These are phyloP conservation scores for Citeromyces matritensis DNA, from an alignment of 805 yeast species.

Conservation along the genomic window DNA sequence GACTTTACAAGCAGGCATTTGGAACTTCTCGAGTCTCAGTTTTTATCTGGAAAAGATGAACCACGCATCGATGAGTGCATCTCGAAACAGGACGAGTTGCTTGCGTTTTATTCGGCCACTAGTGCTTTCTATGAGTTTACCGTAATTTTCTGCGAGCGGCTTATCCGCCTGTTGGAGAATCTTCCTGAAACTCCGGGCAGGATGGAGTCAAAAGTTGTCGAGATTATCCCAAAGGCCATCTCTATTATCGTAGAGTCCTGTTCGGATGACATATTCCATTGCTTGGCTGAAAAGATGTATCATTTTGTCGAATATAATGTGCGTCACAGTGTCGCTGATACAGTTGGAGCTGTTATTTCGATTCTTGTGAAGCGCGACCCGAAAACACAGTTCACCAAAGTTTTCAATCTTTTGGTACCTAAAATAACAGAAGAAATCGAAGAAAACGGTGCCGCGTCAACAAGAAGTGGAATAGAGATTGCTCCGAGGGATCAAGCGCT, in stretches of 20 bases:
- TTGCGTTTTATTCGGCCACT: constrained; percentile 60
- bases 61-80: constrained; percentile 14
- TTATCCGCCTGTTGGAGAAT: constrained; percentile 53
- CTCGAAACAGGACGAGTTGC: constrained; percentile 28
- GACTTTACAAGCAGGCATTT: constrained; percentile 58
- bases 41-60: constrained; percentile 10
- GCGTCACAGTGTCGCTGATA: constrained; percentile 43
- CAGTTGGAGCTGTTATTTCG: constrained; percentile 61
- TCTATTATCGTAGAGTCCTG: constrained; percentile 39
- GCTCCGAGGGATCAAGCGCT: constrained; percentile 68
- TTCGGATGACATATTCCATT: constrained; percentile 36
- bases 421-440: constrained; percentile 50
- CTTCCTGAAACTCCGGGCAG: constrained; percentile 34
- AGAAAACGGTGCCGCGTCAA: constrained; percentile 70
- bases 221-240: constrained; percentile 18
- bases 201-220: constrained; percentile 29
- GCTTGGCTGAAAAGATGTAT: constrained; percentile 29
- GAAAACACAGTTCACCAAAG: constrained; percentile 21
- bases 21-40: constrained; percentile 29
- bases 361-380: constrained; percentile 57
- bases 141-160: constrained; percentile 35
- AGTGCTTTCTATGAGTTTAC: constrained; percentile 51
- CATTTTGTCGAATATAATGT: constrained; percentile 48
- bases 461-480: constrained; percentile 49
- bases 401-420: constrained; percentile 27